phyloP scores from a whole-genome alignment of 352 stramenopile species.

The Phytophthora constricta region DNA sequence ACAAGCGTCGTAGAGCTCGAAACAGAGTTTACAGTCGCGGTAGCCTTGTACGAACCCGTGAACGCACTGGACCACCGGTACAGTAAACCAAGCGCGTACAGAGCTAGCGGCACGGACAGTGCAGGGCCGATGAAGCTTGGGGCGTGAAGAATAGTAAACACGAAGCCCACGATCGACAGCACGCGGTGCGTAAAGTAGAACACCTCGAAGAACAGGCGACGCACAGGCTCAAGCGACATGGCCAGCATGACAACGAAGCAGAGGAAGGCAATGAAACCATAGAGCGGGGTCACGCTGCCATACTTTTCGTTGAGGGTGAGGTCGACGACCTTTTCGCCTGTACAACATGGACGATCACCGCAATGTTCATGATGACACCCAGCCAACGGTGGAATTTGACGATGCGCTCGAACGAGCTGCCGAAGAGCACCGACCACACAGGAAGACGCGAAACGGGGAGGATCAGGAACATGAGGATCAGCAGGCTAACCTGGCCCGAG shows the following conservation, averaged over 20 bases:
- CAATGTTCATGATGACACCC: conserved; percentile 61
- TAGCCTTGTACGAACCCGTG: conserved; percentile 53
- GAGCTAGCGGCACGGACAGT: conserved; percentile 61
- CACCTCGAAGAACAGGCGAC: conserved; percentile 71
- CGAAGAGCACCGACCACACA: conserved; percentile 76
- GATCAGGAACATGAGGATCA: conserved; percentile 86
- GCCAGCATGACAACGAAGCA: conserved; percentile 63
- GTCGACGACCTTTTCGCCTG: conserved; percentile 50
- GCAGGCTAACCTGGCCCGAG: conserved; percentile 63
- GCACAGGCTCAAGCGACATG: conserved; percentile 65
- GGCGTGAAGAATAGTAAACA: conserved; percentile 78
- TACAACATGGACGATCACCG: conserved; percentile 68
- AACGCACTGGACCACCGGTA: conserved; percentile 61
- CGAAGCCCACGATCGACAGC: conserved; percentile 72
- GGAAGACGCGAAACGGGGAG: conserved; percentile 65
- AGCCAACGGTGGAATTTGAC: conserved; percentile 89
- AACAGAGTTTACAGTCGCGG: conserved; percentile 40
- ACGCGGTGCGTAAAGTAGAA: conserved; percentile 85
- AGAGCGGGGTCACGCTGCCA: conserved; percentile 61
- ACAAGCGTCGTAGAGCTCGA: conserved; percentile 65
- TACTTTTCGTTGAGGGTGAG: conserved; percentile 55
- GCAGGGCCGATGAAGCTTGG: conserved; percentile 61
- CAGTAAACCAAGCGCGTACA: conserved; percentile 68
- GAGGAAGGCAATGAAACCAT: conserved; percentile 68
- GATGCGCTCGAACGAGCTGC: conserved; percentile 81